These are phyloP conservation scores for Scheffersomyces spartinae DNA, from an alignment of 805 yeast genomes.

Conservation along the genomic window DNA sequence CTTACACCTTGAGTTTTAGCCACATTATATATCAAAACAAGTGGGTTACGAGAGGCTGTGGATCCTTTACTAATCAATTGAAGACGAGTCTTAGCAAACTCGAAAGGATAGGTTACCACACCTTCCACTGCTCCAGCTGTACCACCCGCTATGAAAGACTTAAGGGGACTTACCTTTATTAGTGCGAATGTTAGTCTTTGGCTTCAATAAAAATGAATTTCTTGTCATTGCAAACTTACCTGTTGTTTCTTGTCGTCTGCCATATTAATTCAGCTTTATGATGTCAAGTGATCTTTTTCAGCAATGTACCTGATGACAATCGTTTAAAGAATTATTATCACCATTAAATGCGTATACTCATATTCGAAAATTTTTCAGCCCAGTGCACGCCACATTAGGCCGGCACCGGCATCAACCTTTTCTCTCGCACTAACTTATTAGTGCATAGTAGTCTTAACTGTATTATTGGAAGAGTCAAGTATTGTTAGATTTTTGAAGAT, in stretches of 20 bases:
- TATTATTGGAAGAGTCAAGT: too few relatives aligned
- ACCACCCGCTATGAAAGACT: conserved; percentile 91
- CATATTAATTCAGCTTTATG: background rate
- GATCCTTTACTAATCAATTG: conserved; percentile 65
- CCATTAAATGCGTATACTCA: too few relatives aligned
- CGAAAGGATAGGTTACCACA: conserved; percentile 86
- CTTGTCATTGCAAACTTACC: conserved; percentile 3
- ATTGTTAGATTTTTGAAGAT: too few relatives aligned
- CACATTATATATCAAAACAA: conserved; percentile 63
- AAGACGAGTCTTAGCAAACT: conserved; percentile 88
- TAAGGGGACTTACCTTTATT: conserved; percentile 58
- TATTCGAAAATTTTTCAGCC: too few relatives aligned
- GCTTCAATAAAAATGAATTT: background rate
- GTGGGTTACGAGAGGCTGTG: conserved; percentile 68
- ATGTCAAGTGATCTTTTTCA: background rate
- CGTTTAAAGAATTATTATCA: background rate
- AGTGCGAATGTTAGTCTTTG: conserved; percentile 4
- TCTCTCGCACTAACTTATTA: conserved; percentile 5
- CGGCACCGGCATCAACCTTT: conserved; percentile 3
- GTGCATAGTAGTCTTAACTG: background rate
- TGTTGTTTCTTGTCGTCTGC: conserved; percentile 1
- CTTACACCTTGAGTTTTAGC: conserved; percentile 70
- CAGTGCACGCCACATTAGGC: background rate
- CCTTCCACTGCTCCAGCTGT: conserved; percentile 96
- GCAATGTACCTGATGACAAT: background rate